phyloP scores from a whole-genome alignment of 352 stramenopile species.

The Phytophthora melonis region DNA sequence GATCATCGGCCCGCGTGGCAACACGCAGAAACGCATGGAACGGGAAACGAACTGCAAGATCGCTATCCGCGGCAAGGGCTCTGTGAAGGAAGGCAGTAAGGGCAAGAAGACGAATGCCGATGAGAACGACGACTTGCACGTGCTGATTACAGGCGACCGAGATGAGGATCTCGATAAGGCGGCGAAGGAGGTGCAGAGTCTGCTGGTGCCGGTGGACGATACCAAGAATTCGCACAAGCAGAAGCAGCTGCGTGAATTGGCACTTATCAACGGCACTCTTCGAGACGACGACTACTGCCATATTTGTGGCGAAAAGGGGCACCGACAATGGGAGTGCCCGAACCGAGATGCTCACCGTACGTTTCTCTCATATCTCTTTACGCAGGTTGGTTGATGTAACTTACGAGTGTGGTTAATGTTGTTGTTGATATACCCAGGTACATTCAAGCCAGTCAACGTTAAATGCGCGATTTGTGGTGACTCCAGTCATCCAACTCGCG shows the following conservation, averaged over 20 bases:
- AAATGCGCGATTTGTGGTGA: slow-evolving; percentile 99
- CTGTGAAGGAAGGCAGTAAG: slow-evolving; percentile 97
- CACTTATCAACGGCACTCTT: slow-evolving; percentile 98
- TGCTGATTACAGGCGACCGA: slow-evolving; percentile 93
- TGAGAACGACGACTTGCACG: slow-evolving; percentile 97
- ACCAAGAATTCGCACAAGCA: slow-evolving; percentile 98
- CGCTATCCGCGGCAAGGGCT: slow-evolving; percentile 96
- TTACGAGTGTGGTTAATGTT: slow-evolving; percentile 26
- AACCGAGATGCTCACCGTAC: slow-evolving; percentile 81
- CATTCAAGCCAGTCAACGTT: slow-evolving; percentile 88
- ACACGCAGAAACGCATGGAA: slow-evolving; percentile 99
- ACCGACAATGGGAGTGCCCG: slow-evolving; percentile 98
- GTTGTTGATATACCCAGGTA: slow-evolving; percentile 51
- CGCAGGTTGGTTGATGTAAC: slow-evolving; percentile 1
- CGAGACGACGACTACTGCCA: slow-evolving; percentile 98
- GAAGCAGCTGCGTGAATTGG: slow-evolving; percentile 98
- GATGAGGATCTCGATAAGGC: slow-evolving; percentile 90
- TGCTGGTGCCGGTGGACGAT: slow-evolving; percentile 94
- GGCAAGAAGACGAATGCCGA: slow-evolving; percentile 93
- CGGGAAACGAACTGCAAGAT: slow-evolving; percentile 99
- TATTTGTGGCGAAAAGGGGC: slow-evolving; percentile 98
- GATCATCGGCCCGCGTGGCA: slow-evolving; percentile 98
- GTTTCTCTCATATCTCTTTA: slow-evolving; percentile 27
- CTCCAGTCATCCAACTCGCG: slow-evolving; percentile 96
- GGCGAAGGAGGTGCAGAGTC: slow-evolving; percentile 88